Base-by-base conservation (phyloP, 805 yeast species). In the Huiozyma naganishii region DNA sequence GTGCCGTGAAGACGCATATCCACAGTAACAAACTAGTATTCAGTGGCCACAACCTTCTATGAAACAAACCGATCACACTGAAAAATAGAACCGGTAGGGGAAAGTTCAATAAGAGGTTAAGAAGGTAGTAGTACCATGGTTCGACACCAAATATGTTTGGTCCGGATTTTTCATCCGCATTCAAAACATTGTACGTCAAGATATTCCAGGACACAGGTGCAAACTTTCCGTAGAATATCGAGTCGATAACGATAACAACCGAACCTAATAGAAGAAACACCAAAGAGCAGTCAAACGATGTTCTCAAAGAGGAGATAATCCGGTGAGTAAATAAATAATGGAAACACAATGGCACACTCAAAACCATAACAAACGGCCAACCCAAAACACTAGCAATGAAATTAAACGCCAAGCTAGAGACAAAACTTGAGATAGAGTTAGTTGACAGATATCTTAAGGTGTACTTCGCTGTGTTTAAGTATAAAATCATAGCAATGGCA, bases 121-220 rank as follows among this genome's bases (percentile, higher is more conserved):
- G 56, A 8, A 77, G 48, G 55, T 90, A 90, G 60, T 84, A 90
- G 32, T 67, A 58, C 64, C 82, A 69, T 10, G 92, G 86, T 60
- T 89, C 97, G 6, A 75, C 75, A 28, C 97, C 97, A 64, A 88
- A 90, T 27, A 90, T 87, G 47, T 84, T 80, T 1, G 97, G 97
- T 0, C 97, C 97, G 27, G 85, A 70, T 5, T 59, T 52, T 36
- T 76, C 83, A 45, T 70, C 68, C 0, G 94, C 79, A 56, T 70
- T 61, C 45, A 81, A 64, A 1, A 89, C 95, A 55, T 90, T 89
- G 64, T 90, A 90, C 23, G 77, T 61, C 5, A 88, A 80, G 48
- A 88, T 88, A 57, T 89, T 90, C 51, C 80, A 67, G 0, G 96
- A 89, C 2, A 89, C 94, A 29, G 85, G 70, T 1, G 74, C 70